Evolutionary conservation across 1,284 basidiomycete species (phyloP), one percentile per base, ranked within the genome.

Genomic region (Apiotrichum brassicae): DNA sequence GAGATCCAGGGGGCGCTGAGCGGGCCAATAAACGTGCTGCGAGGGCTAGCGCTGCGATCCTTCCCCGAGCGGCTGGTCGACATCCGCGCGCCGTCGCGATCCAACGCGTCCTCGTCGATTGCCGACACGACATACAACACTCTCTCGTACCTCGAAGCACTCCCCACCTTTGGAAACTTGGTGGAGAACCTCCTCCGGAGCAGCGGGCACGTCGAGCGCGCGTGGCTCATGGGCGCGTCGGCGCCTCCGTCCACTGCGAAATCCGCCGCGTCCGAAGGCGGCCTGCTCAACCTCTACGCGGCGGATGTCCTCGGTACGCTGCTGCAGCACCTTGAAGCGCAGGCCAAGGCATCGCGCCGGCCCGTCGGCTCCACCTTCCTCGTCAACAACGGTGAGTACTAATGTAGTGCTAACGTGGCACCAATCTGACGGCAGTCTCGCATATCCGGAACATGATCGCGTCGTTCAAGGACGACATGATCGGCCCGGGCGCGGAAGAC

Each of bases 161-260:
- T 73, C 24, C 68, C 68, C 9, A 39, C 49, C 14, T 71, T 68
- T 43, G 66, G 65, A 22, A 35, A 49, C 14, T 58, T 62, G 1
- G 64, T 73, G 2, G 65, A 65, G 25, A 53, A 56, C 6, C 55
- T 75, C 5, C 57, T 74, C 26, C 55, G 57, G 4, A 58, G 56
- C 30, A 61, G 58, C 34, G 54, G 54, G 1, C 65, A 69, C 23
- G 66, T 61, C 5, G 72, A 75, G 49, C 61, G 73, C 33, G 71
- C 70, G 46, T 75, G 73, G 73, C 62, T 75, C 43, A 75, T 75
- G 73, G 73, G 73, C 28, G 60, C 63, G 23, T 64, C 62, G 14
- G 63, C 66, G 19, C 52, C 63, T 3, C 63, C 66, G 2, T 64
- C 61, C 41, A 54, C 59, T n/a, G 64, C 61, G 9, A 50, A 58